Percentiles rank a stretch among this genome's conserved stretches.
Conservation (phyloP, 768 basidiomycete genomes). For the Trametes coccinea region DNA sequence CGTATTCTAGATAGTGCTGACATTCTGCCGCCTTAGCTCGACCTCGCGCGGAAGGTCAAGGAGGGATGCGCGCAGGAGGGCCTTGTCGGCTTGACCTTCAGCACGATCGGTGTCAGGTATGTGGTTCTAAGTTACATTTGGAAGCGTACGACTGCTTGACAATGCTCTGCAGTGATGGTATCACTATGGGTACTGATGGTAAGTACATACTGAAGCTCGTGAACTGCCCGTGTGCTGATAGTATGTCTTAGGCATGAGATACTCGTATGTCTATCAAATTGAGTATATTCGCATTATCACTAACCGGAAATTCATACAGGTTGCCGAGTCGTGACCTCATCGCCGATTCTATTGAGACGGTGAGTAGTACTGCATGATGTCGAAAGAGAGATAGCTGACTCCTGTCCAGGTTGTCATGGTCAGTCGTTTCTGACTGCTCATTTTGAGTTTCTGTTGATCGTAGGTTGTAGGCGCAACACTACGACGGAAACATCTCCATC, state of each 20-base stretch:
- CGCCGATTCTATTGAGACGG: constrained; percentile 86
- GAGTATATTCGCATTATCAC: not conserved
- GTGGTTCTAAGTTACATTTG: constrained; percentile 17
- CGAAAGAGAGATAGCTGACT: not conserved
- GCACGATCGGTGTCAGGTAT: constrained; percentile 82
- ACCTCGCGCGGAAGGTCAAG: constrained; percentile 77
- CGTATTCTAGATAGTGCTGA: not conserved
- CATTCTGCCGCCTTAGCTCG: constrained; percentile 48
- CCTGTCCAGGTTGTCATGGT: constrained; percentile 56
- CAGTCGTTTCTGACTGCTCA: constrained; percentile 8
- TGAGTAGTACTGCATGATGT: constrained; percentile 32
- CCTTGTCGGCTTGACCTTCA: constrained; percentile 80
- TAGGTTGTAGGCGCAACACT: constrained; percentile 70
- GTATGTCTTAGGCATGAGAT: constrained; percentile 68
- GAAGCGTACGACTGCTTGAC: not conserved
- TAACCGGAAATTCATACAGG: constrained; percentile 36
- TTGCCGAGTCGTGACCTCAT: constrained; percentile 87
- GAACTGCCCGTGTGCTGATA: not conserved
- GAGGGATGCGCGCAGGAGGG: constrained; percentile 81
- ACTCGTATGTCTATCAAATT: constrained; percentile 56
- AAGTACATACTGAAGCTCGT: constrained; percentile 27
- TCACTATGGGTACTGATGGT: constrained; percentile 90
- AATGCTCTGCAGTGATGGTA: constrained; percentile 60
- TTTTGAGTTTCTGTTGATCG: not conserved
- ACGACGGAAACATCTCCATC: constrained; percentile 84